Conservation (phyloP, 805 yeast species). For the Lipomyces yamanashiensis region DNA sequence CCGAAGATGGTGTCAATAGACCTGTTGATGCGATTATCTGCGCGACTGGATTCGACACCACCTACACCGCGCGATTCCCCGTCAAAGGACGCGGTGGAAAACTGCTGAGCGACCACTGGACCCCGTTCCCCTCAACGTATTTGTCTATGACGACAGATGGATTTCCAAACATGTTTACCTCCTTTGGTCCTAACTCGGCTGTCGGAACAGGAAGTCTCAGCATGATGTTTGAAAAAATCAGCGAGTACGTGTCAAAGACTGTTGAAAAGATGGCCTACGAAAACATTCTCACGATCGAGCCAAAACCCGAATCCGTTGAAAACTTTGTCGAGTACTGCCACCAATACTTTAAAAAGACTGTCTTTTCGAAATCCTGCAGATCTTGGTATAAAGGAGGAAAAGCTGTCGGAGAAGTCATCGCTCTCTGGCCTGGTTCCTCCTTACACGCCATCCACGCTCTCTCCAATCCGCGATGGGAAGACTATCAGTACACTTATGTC, state of each 20-base stretch:
- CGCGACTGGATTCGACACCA: constrained; percentile 36
- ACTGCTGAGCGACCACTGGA: constrained; percentile 30
- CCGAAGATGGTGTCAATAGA: constrained; percentile 29
- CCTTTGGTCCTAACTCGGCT: constrained; percentile 33
- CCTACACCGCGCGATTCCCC: constrained; percentile 35
- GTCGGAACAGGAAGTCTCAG: constrained; percentile 22
- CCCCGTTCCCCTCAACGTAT: constrained; percentile 26
- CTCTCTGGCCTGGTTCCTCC: constrained; percentile 35
- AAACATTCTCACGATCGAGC: constrained; percentile 18
- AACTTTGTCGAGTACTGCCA: constrained; percentile 16
- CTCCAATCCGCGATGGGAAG: constrained; percentile 32
- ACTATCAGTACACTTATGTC: constrained; percentile 23
- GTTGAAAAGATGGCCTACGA: constrained; percentile 26
- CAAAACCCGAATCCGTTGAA: constrained; percentile 19
- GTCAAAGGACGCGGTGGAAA: constrained; percentile 29
- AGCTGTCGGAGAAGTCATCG: constrained; percentile 13
- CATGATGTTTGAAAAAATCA: constrained; percentile 23
- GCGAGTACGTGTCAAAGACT: constrained; percentile 22
- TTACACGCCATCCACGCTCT: constrained; percentile 22
- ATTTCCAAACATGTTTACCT: constrained; percentile 34
- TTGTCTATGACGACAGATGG: constrained; percentile 30
- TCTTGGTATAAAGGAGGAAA: constrained; percentile 30
- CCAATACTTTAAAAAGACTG: constrained; percentile 20
- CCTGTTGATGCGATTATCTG: constrained; percentile 34
- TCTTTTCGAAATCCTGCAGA: constrained; percentile 19